Base-by-base conservation (phyloP, 306 rosid species). In the Castanopsis chinensis region DNA sequence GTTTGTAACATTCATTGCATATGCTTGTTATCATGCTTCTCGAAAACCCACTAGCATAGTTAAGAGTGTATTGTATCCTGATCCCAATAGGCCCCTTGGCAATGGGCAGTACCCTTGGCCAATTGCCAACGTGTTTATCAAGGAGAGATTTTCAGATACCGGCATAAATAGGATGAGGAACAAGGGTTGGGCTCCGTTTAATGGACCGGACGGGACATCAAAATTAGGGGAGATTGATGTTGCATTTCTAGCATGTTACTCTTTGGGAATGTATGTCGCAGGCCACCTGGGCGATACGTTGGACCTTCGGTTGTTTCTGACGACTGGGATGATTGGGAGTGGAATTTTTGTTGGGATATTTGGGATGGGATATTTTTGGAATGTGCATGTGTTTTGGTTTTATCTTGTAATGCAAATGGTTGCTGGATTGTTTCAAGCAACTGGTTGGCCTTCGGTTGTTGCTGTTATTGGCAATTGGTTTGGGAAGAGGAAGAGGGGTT, bases 401-500 rank as follows among this genome's bases (percentile, higher is more conserved):
- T 90, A 76, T 56, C 88, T 91, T 0, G 45, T 56, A 1, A 90
- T 90, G 93, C 98, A 91, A 55, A 91, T 91, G 97, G 55, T 85
- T 11, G 97, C 97, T 1, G 95, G 97, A 8, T 65, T 93, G 82
- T 91, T 93, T 68, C 95, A 93, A 43, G 94, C 98, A 2, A 93
- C 98, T 0, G 95, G 98, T 4, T 93, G 98, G 97, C 98, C 97
- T 72, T 90, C 88, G 3, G 98, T 93, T 43, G 97, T 93, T 13
- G 98, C 97, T 11, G 98, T 93, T 32, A 81, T 93, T 28, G 97
- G 98, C 0, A 90, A 90, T 67, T 93, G 98, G 98, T 93, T 93
- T 75, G 98, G 95, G 37, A 93, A 90, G 56, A 74, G 93, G 52
- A 93, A 89, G 83, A 86, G 95, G 25, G 95, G 97, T 1, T 79